phyloP scores from a whole-genome alignment of 176 grass and related monocot species.

The Oryza glumipatula region DNA sequence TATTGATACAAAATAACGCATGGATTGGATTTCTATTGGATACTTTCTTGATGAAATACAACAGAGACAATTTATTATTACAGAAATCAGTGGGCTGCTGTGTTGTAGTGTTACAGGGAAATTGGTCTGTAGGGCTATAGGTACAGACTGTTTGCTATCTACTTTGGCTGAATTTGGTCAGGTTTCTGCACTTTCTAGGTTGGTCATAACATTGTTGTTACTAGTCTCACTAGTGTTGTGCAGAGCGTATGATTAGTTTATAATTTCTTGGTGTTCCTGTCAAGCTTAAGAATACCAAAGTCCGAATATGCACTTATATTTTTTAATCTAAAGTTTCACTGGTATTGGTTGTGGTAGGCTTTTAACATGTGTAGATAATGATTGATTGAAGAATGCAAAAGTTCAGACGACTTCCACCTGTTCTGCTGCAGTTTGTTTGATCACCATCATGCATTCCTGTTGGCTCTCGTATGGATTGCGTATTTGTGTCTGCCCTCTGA shows the following conservation, averaged over 20 bases:
- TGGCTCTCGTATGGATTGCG: neutral
- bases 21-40: neutral
- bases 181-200: neutral
- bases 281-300: neutral
- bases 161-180: neutral
- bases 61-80: neutral
- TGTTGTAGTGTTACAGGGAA: neutral
- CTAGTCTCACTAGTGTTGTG: neutral
- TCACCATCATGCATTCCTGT: neutral
- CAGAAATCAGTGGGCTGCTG: neutral
- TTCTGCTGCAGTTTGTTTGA: neutral
- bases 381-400: slow-evolving; percentile 2
- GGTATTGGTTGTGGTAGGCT: neutral
- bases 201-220: neutral
- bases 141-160: neutral
- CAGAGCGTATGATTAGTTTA: neutral
- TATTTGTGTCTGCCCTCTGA: neutral
- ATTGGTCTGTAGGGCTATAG: neutral
- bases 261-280: neutral
- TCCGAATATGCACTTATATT: neutral
- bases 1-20: neutral
- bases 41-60: neutral
- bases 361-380: neutral
- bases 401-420: neutral
- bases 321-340: neutral